A percentile compares a stretch with the other conserved stretches of the same genome.
These are phyloP conservation scores for Fomitopsis pulvina DNA, from an alignment of 768 basidiomycete species.

Conservation along the genomic window DNA sequence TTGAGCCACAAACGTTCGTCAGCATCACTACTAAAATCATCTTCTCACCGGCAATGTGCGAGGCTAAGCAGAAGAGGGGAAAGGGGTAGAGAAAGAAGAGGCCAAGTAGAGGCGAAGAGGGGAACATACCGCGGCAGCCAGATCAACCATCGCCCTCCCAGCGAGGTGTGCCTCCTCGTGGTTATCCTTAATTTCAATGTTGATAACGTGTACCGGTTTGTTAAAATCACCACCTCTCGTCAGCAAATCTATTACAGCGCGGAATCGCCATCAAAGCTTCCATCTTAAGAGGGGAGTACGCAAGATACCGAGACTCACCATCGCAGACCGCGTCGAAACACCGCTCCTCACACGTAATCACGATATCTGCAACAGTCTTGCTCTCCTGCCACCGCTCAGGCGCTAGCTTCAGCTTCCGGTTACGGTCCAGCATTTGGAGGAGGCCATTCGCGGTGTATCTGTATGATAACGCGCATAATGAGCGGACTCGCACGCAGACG, in stretches of 20 bases:
- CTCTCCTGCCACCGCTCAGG: constrained; percentile 98
- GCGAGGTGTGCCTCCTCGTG: constrained; percentile 97
- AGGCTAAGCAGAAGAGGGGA: neutral
- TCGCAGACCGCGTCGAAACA: constrained; percentile 99
- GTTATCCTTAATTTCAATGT: constrained; percentile 98
- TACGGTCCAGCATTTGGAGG: constrained; percentile 93
- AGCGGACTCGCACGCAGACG: neutral
- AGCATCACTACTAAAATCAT: neutral
- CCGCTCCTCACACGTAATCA: constrained; percentile 98
- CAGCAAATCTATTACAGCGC: constrained; percentile 60
- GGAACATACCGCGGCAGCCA: constrained; percentile 76
- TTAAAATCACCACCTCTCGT: constrained; percentile 86
- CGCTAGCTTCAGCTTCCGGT: constrained; percentile 83
- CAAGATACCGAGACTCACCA: constrained; percentile 45
- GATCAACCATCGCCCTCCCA: constrained; percentile 89
- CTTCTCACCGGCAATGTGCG: too few species aligned
- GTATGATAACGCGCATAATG: constrained; percentile 2
- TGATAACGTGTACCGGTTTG: constrained; percentile 91
- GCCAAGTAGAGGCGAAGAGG: neutral
- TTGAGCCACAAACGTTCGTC: neutral
- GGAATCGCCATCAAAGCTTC: neutral
- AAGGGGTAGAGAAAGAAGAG: neutral
- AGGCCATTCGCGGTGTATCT: constrained; percentile 94
- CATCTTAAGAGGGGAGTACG: constrained; percentile 11
- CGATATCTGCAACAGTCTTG: constrained; percentile 84